Conservation (phyloP, 2,329 filamentous ascomycete genomes). For the Aureobasidium sp. region DNA sequence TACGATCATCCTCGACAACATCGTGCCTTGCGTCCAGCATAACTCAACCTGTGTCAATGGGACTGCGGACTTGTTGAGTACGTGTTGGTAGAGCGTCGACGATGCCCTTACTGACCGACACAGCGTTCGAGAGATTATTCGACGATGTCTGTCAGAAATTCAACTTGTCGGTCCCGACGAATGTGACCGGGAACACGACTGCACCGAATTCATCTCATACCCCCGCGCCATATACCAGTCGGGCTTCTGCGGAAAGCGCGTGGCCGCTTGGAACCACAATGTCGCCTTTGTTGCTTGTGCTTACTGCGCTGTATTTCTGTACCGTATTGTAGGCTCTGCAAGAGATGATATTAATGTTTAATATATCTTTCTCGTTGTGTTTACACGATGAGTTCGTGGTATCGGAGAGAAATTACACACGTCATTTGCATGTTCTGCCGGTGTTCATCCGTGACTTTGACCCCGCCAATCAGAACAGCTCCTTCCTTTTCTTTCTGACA, state of each 20-base stretch:
- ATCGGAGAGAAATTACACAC: not conserved
- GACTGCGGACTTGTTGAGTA: not conserved
- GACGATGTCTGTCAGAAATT: conserved; percentile 2
- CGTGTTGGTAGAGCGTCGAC: not conserved
- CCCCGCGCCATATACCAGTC: not conserved
- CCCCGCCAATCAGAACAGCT: not conserved
- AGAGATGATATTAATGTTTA: not conserved
- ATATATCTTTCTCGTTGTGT: not conserved
- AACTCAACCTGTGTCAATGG: conserved; percentile 1
- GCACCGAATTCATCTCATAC: not conserved
- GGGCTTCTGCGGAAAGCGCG: not conserved
- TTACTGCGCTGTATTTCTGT: not conserved
- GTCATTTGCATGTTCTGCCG: not conserved
- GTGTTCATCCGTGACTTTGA: not conserved
- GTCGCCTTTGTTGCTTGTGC: not conserved
- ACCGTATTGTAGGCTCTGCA: not conserved
- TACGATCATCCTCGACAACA: not conserved
- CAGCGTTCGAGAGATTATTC: conserved; percentile 6
- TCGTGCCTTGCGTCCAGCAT: conserved; percentile 3
- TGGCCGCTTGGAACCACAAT: not conserved
- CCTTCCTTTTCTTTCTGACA: not conserved
- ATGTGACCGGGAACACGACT: conserved; percentile 7
- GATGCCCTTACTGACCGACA: not conserved
- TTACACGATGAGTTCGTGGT: not conserved
- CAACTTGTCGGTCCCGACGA: conserved; percentile 7